A percentile compares a stretch with the other conserved stretches of the same genome.
Evolutionary conservation across 2,329 filamentous ascomycete genomes (phyloP).

Genomic region (Sclerotinia subarctica): DNA sequence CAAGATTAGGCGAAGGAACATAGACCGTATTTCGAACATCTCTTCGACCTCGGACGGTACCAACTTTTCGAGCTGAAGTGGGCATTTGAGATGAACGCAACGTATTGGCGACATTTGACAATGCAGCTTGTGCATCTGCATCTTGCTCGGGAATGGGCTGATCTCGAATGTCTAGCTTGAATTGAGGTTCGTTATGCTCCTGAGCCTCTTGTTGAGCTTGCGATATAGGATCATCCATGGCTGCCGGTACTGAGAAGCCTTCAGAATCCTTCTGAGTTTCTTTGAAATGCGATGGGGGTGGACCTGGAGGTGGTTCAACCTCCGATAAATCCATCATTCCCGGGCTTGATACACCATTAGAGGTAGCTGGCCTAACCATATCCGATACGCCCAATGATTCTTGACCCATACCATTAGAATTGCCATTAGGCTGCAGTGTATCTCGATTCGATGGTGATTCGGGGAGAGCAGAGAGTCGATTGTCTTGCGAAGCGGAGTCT

Average conservation of each 20-base stretch:
- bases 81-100: conserved; percentile 58
- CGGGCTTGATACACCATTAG: conserved; percentile 44
- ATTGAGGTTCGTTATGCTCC: conserved; percentile 60
- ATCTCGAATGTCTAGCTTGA: conserved; percentile 77
- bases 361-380: conserved; percentile 12
- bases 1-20: conserved; percentile 51
- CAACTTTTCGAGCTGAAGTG: conserved; percentile 64
- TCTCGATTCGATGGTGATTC: conserved; percentile 49
- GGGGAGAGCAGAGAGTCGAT: conserved; percentile 54
- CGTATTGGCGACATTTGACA: conserved; percentile 73
- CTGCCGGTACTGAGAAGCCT: conserved; percentile 70
- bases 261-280: conserved; percentile 63
- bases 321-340: conserved; percentile 47
- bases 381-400: conserved; percentile 33
- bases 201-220: conserved; percentile 64
- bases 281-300: conserved; percentile 41
- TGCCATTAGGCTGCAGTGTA: conserved; percentile 32
- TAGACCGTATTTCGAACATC: conserved; percentile 92
- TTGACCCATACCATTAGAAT: conserved; percentile 26
- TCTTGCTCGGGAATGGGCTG: conserved; percentile 77
- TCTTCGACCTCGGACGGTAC: conserved; percentile 80
- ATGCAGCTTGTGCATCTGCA: conserved; percentile 68
- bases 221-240: conserved; percentile 63
- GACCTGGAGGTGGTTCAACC: conserved; percentile 50
- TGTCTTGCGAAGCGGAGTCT: conserved; percentile 44